A percentile compares a stretch with the other conserved stretches of the same genome.
phyloP scores from a whole-genome alignment of 1,284 basidiomycete genomes.

The Tilletia horrida region DNA sequence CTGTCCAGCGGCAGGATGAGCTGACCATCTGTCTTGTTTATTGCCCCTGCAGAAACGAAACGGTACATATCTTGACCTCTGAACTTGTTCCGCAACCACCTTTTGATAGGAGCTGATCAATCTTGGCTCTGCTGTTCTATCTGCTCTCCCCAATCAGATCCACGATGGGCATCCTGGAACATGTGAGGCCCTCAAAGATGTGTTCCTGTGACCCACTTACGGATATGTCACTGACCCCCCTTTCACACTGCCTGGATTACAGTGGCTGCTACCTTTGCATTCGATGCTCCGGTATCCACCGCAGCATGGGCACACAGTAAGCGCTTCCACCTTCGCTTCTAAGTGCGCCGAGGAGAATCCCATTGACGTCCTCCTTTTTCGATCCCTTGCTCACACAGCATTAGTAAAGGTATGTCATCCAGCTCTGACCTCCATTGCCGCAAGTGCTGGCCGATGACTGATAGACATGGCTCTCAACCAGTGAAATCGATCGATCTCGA shows the following conservation, averaged over 20 bases:
- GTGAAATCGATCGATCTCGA: slow-evolving; percentile 98
- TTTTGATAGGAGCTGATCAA: neutral
- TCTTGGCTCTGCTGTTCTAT: neutral
- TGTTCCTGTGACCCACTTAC: no score
- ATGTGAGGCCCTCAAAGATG: slow-evolving; percentile 61
- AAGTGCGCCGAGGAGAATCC: no score
- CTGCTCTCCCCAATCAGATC: slow-evolving; percentile 63
- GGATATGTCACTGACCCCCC: neutral
- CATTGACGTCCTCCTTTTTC: neutral
- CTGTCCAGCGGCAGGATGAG: neutral
- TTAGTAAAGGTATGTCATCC: slow-evolving; percentile 9
- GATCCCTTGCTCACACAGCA: slow-evolving; percentile 6
- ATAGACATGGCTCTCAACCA: slow-evolving; percentile 25
- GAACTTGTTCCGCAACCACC: neutral
- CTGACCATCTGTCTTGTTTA: neutral
- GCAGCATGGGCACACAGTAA: slow-evolving; percentile 89
- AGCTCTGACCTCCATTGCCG: neutral
- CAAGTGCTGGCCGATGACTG: neutral
- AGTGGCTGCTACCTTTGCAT: slow-evolving; percentile 93
- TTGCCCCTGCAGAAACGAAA: slow-evolving; percentile 28
- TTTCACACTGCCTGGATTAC: slow-evolving; percentile 17
- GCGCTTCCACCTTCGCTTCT: neutral
- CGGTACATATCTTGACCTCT: slow-evolving; percentile 14
- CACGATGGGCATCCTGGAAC: slow-evolving; percentile 98
- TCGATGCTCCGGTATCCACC: slow-evolving; percentile 95